A percentile compares a stretch with the other conserved stretches of the same genome.
phyloP scores from a whole-genome alignment of 2,329 filamentous ascomycete genomes.

The Sclerotinia subarctica region DNA sequence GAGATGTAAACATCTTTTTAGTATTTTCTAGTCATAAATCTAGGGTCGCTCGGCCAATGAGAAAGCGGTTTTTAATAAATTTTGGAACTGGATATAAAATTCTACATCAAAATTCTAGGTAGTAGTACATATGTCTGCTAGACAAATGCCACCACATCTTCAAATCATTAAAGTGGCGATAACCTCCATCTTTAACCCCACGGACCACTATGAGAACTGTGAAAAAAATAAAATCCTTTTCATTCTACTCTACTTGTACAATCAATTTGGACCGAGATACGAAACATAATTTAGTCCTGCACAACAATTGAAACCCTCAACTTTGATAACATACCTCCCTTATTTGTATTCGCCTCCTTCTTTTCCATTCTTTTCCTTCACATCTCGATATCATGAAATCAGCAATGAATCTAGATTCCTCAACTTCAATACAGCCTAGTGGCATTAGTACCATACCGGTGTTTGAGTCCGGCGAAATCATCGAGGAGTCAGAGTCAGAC shows the following conservation, averaged over 20 bases:
- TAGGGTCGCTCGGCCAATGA: too few species aligned
- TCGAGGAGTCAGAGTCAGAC: slow-evolving; percentile 39
- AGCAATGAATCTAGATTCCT: neutral
- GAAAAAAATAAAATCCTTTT: neutral
- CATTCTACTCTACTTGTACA: neutral
- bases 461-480: slow-evolving; percentile 34
- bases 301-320: too few species aligned
- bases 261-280: neutral
- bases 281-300: neutral
- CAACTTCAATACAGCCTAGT: slow-evolving; percentile 7
- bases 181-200: neutral
- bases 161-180: slow-evolving; percentile 6
- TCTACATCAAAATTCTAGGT: too few species aligned
- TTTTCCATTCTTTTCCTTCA: too few species aligned
- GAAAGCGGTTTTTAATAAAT: too few species aligned
- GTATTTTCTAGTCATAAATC: too few species aligned
- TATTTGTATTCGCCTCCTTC: neutral
- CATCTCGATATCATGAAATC: neutral
- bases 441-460: neutral
- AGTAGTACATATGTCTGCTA: neutral
- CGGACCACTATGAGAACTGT: neutral
- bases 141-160: neutral
- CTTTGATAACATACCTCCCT: too few species aligned
- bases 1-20: too few species aligned
- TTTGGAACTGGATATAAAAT: too few species aligned